Conservation (phyloP, 768 basidiomycete species). For the Mrakia gelida region DNA sequence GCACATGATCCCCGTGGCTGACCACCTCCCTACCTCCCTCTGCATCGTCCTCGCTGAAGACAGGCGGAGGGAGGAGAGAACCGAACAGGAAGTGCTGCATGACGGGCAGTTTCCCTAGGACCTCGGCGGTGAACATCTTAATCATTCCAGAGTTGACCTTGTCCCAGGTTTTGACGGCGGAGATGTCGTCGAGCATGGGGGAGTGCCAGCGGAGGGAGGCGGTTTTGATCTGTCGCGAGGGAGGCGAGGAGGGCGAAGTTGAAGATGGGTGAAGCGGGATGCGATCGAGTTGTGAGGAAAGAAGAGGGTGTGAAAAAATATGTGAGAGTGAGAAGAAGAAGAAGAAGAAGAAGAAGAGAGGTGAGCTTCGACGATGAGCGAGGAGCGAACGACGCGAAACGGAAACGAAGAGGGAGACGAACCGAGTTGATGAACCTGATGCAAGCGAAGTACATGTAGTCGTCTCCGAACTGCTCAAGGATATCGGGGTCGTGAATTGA, state of each 20-base stretch:
- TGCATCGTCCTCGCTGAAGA: slow-evolving; percentile 17
- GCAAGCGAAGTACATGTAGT: slow-evolving; percentile 97
- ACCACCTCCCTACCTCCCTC: slow-evolving; percentile 20
- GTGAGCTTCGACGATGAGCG: background rate
- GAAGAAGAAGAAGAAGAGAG: background rate
- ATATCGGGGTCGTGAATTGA: slow-evolving; percentile 88
- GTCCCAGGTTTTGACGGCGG: slow-evolving; percentile 76
- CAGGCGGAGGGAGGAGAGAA: slow-evolving; percentile 55
- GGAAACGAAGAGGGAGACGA: slow-evolving; percentile 36
- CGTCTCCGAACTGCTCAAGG: slow-evolving; percentile 80
- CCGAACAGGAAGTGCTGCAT: slow-evolving; percentile 96
- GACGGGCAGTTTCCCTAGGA: slow-evolving; percentile 89
- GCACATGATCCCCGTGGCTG: slow-evolving; percentile 36
- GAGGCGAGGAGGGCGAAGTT: background rate
- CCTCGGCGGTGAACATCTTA: slow-evolving; percentile 97
- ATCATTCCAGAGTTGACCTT: slow-evolving; percentile 95
- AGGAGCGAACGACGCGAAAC: background rate
- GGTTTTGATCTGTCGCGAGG: slow-evolving; percentile 20
- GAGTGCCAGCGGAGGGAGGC: slow-evolving; percentile 81
- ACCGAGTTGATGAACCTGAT: slow-evolving; percentile 94
- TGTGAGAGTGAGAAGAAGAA: background rate
- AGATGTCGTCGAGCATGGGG: slow-evolving; percentile 98
- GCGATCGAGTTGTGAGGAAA: too few relatives aligned
- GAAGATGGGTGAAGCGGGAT: background rate
- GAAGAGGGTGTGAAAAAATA: background rate